Base-by-base conservation (phyloP, 164 flowering plant genomes). In the Liriodendron chinense region DNA sequence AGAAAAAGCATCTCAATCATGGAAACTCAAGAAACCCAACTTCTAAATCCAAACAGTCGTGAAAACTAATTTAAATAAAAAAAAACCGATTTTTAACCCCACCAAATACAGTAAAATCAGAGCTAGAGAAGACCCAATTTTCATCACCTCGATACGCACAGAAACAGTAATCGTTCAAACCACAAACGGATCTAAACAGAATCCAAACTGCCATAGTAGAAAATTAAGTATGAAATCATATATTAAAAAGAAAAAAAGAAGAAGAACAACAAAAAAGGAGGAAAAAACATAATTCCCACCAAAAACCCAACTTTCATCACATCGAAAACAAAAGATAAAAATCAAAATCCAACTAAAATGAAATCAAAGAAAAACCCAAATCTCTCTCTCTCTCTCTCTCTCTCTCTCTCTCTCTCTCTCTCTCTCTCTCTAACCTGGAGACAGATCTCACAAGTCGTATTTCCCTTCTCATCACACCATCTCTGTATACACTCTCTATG, bases 401-500 rank as follows among this genome's bases (percentile, higher is more conserved):
- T 59, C 16, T 57, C n/a, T n/a, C n/a, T n/a, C n/a, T n/a, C n/a
- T n/a, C n/a, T n/a, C 24, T n/a, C 43, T 57, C n/a, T 59, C 4
- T 65, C 18, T 20, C 1, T 49, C 61, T 68, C 34, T 47, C 78
- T 56, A 49, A 94, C 98, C 98, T 94, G 92, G 61, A 94, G 89
- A 79, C 98, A 94, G 23, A 94, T 88, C 85, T 94, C 98, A 80
- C 97, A 94, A 49, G 76, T 81, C 34, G 92, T 92, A 77, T 90
- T 84, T 26, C 98, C 98, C 80, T 94, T 94, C 83, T 91, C 96
- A 75, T 90, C 71, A 69, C 98, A 94, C 98, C 98, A 94, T 34
- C 92, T 91, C 87, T 92, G 97, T 78, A 94, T 88, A 78, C 98
- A 94, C 70, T 89, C 94, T 82, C 96, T 90, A 72, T 94, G 98